phyloP scores from a whole-genome alignment of 164 flowering plant species.

The Berberis vulgaris region DNA sequence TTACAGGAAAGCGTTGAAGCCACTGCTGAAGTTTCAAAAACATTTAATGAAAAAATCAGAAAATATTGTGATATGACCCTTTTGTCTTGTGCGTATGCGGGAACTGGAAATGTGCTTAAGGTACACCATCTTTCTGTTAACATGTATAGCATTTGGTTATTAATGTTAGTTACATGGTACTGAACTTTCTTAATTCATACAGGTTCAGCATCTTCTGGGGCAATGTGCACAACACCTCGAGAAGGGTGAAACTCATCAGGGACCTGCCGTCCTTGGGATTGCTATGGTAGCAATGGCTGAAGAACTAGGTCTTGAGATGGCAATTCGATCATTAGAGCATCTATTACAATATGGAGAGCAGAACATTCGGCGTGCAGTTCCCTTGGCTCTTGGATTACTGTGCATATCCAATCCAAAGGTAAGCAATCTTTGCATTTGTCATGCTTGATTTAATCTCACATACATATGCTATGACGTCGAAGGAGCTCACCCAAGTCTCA shows the following conservation, averaged over 20 bases:
- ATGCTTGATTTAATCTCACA: neutral
- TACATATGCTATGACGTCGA: neutral
- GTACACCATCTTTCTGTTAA: conserved; percentile 21
- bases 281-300: conserved; percentile 99
- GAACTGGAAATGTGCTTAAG: conserved; percentile 98
- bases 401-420: conserved; percentile 99
- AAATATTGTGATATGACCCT: conserved; percentile 90
- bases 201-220: conserved; percentile 93
- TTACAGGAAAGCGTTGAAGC: conserved; percentile 91
- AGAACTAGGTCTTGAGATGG: conserved; percentile 94
- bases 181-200: conserved; percentile 10
- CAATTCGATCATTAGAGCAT: conserved; percentile 95
- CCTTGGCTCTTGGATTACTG: conserved; percentile 90
- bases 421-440: neutral
- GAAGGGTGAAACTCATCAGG: conserved; percentile 88
- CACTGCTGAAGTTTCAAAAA: conserved; percentile 91
- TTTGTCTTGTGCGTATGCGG: conserved; percentile 96
- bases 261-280: conserved; percentile 97
- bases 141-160: neutral
- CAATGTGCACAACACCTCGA: conserved; percentile 93
- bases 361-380: conserved; percentile 87
- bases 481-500: neutral
- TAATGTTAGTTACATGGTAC: neutral
- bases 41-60: conserved; percentile 81
- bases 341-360: conserved; percentile 90